Evolutionary conservation across 2,329 filamentous ascomycete genomes (phyloP), one percentile per base, ranked within the genome.

Genomic region (Cladophialophora carrionii): DNA sequence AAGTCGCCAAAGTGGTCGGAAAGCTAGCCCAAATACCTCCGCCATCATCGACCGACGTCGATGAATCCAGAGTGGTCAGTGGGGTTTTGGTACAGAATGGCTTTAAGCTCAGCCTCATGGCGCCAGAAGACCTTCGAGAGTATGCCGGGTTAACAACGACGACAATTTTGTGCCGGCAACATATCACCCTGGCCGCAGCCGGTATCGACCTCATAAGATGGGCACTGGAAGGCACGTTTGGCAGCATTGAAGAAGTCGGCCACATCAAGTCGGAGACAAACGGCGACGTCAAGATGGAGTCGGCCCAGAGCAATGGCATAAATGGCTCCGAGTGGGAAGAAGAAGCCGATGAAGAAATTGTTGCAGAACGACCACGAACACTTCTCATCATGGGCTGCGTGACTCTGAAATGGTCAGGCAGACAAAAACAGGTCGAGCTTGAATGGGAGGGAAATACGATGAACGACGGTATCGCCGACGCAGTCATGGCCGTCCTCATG

Each of bases 391-490:
- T 99, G 94, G 94, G 92, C 69, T 95, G 90, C 77, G 88, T 97
- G 31, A 87, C 87, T 7, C 87, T 98, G n/a, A 86, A 88, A 22
- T 92, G 95, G 77, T 85, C 85, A 68, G 85, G 82, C 67, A 76
- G 78, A 12, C 88, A 87, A 70, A 90, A 93, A 62, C 89, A 95
- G 74, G 86, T 97, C 5, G 92, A 96, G 76, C 82, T 98, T 2
- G 92, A 96, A 78, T 99, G 95, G 95, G 94, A 98, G 76, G 95
- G 93, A 64, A 99, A 98, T 76, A 90, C 96, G 81, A 88, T 97
- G 74, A 99, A 98, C 76, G 95, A 99, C 74, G 91, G 92, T 66
- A 96, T 99, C 73, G 95, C 95, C n/a, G 95, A 99, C 78, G 92
- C 95, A 17, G 90, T 98, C 61, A 91, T 98, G 83, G 92, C 92